A percentile compares a stretch with the other conserved stretches of the same genome.
Evolutionary conservation across 192 early-diverging fungal genomes (phyloP).

Genomic region (Anaeromyces robustus): DNA sequence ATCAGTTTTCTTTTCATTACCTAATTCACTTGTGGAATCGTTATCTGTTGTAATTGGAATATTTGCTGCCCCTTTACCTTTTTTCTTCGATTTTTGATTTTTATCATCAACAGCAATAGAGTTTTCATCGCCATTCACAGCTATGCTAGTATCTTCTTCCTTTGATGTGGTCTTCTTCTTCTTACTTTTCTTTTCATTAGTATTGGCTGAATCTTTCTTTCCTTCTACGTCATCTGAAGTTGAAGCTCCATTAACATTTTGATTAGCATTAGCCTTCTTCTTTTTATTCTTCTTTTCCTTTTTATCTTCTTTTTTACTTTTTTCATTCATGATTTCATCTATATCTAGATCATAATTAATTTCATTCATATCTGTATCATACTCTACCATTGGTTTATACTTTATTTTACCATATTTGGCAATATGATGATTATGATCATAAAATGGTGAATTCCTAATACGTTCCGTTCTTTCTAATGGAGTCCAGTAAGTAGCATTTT

Average conservation of each 20-base stretch:
- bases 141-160: no score
- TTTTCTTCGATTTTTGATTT: no score
- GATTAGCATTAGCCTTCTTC: not conserved
- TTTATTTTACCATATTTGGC: not conserved
- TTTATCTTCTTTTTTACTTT: not conserved
- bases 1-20: not conserved
- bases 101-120: no score
- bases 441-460: not conserved
- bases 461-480: not conserved
- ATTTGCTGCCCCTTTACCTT: no score
- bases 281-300: not conserved
- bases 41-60: no score
- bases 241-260: not conserved
- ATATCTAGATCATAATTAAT: not conserved
- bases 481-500: not conserved
- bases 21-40: no score
- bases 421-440: not conserved
- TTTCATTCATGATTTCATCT: not conserved
- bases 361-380: not conserved
- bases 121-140: no score
- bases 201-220: no score
- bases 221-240: not conserved
- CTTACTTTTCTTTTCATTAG: no score
- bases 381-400: not conserved
- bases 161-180: no score